Conservation (phyloP, 805 yeast species). For the Candida namnaoensis region DNA sequence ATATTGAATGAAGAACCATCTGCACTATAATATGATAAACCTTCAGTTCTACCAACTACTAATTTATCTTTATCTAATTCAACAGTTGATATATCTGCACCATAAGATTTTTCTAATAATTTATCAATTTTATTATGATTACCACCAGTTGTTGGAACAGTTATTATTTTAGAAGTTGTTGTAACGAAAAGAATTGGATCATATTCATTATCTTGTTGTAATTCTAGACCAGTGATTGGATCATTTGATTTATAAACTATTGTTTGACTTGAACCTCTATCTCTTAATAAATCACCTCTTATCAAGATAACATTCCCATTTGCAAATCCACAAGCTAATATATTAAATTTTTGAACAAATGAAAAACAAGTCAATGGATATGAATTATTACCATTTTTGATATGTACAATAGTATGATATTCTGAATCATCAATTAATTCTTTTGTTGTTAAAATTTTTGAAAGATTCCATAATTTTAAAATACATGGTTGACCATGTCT, state of each 20-base stretch:
- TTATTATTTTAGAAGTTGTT: constrained; percentile 63
- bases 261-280: constrained; percentile 85
- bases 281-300: constrained; percentile 82
- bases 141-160: constrained; percentile 71
- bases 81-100: constrained; percentile 36
- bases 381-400: constrained; percentile 67
- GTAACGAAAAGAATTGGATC: constrained; percentile 56
- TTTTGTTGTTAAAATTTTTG: constrained; percentile 27
- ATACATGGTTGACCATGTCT: constrained; percentile 60
- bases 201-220: constrained; percentile 33
- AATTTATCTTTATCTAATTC: constrained; percentile 37
- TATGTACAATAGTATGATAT: constrained; percentile 53
- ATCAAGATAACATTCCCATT: constrained; percentile 77
- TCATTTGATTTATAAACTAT: constrained; percentile 60
- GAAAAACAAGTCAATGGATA: constrained; percentile 69
- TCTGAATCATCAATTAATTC: constrained; percentile 24
- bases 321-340: constrained; percentile 70
- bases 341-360: constrained; percentile 44
- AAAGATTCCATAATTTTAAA: constrained; percentile 68
- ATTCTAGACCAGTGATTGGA: constrained; percentile 72
- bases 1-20: constrained; percentile 45
- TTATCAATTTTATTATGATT: constrained; percentile 57
- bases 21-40: constrained; percentile 52
- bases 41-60: constrained; percentile 58
- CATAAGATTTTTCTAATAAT: constrained; percentile 33